Evolutionary conservation across 2,329 filamentous ascomycete species (phyloP), one percentile per base, ranked within the genome.

Genomic region (Aureobasidium namibiae): DNA sequence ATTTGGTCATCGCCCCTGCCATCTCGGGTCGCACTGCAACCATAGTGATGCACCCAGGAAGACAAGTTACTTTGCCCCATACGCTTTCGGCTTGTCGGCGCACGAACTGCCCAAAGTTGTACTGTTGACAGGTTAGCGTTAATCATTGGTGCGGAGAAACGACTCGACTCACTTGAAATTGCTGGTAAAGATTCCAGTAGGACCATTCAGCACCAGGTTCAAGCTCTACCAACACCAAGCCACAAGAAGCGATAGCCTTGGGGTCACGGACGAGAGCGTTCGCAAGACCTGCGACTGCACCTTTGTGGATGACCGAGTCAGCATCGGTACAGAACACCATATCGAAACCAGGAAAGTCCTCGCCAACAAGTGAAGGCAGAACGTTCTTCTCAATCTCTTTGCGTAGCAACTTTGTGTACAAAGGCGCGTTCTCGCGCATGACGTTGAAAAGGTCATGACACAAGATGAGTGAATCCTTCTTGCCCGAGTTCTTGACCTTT

Each of bases 1-100:
- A 66, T 53, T 61, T 66, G 11, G 59, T 45, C 41, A 66, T 65
- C 0, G 65, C 65, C 9, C 63, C 63, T 18, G 64, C 65, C 63
- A 64, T 64, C 42, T 66, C 64, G 18, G 62, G 61, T 9, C 65
- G 63, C 3, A 66, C 64, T 13, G 63, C 63, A 21, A 65, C 63
- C 65, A 66, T 66, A 4, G 65, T 66, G 31, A 66, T 65, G 48
- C 65, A 66, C 16, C 65, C 65, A 23, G 65, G 65, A 14, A 66
- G 52, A 38, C 65, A 66, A 7, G 63, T 65, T 9, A 66, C 65
- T 33, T 65, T 66, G 16, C 65, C 65, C 36, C 63, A 61, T 38
- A 60, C 62, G 36, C 63, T 60, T 42, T 66, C 65, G 0, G 65
- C 65, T 54, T 64, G 61, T 11, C 65, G 61, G 7, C 65, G 63